These are phyloP conservation scores for Trametes villosa DNA, from an alignment of 768 basidiomycete genomes.

Conservation along the genomic window DNA sequence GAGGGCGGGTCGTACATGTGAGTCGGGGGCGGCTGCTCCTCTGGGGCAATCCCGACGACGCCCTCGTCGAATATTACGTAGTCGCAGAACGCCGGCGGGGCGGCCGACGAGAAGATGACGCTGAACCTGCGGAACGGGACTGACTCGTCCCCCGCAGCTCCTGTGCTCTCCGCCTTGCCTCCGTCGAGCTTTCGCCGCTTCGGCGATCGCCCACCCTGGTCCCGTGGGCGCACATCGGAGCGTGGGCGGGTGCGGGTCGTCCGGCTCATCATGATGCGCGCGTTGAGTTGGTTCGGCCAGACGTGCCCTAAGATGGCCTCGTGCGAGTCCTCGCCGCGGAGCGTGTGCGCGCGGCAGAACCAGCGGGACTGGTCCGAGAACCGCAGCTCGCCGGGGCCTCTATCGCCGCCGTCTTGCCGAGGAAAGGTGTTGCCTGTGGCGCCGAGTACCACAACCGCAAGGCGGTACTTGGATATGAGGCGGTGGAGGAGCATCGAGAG, in stretches of 20 bases:
- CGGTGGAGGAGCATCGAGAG: constrained; percentile 73
- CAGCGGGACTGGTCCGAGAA: constrained; percentile 78
- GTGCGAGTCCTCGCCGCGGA: constrained; percentile 63
- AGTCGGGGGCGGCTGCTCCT: constrained; percentile 12
- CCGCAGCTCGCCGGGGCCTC: constrained; percentile 44
- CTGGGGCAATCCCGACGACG: constrained; percentile 37
- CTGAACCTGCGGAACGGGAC: constrained; percentile 71
- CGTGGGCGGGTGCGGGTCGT: constrained; percentile 71
- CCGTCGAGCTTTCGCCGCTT: constrained; percentile 37
- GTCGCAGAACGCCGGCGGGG: constrained; percentile 63
- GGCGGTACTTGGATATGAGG: constrained; percentile 61
- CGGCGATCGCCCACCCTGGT: constrained; percentile 24
- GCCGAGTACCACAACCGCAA: constrained; percentile 87
- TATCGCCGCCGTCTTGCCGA: constrained; percentile 27
- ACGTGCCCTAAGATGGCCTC: constrained; percentile 86
- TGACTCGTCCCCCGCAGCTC: constrained; percentile 33
- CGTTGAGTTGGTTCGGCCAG: constrained; percentile 94
- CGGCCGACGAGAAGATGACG: constrained; percentile 77
- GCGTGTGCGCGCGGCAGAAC: constrained; percentile 69
- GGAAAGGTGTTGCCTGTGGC: constrained; percentile 46
- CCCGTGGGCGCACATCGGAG: constrained; percentile 32
- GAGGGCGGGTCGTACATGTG: constrained; percentile 11
- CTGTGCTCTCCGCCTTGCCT: neutral
- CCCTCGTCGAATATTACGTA: constrained; percentile 73
- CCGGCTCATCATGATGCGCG: constrained; percentile 79